Evolutionary conservation across 2,329 filamentous ascomycete genomes (phyloP), one percentile per base, ranked within the genome.

Genomic region (Pseudopyrenochaeta lycopersici): DNA sequence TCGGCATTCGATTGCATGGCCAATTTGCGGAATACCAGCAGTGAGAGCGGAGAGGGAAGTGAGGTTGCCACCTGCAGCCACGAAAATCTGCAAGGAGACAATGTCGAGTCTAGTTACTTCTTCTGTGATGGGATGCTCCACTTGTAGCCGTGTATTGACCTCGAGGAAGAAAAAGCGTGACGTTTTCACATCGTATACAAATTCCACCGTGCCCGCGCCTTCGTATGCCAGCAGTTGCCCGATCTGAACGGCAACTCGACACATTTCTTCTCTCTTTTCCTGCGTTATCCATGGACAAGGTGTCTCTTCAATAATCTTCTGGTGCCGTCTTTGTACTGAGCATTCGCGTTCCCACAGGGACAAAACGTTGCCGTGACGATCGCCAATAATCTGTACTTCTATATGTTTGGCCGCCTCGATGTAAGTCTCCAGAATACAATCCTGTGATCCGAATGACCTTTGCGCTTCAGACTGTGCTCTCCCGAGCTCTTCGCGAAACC

Each of bases 301-400:
- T 3, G 90, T 92, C 76, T 97, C 92, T 73, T 97, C 92, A 18
- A 97, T 84, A 36, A 96, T 90, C 78, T 97, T 97, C 73, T 97
- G 92, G 71, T 97, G 92, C 35, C 92, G 81, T 59, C 92, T 81
- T 76, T 97, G 92, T 10, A 97, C 84, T 46, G 90, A 94, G 76
- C 92, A 97, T 73, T 97, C 92, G 50, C 92, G 83, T 77, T 97
- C 92, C 17, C 92, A 91, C 23, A 96, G 85, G n/a, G 90, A 88
- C 9, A 96, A 88, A 14, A 89, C 91, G 69, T 90, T 86, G 1
- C 91, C 92, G 63, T 87, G 82, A 46, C 87, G 86, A 70, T 97
- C 92, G 39, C 92, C 92, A 74, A 97, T 95, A 14, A 97, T 85
- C 72, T 97, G 92, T 4, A 97, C 91, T 76, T 97, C 92, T 51